A percentile compares a stretch with the other conserved stretches of the same genome.
phyloP scores from a whole-genome alignment of 2,329 filamentous ascomycete genomes.

The Penicillium sp. region DNA sequence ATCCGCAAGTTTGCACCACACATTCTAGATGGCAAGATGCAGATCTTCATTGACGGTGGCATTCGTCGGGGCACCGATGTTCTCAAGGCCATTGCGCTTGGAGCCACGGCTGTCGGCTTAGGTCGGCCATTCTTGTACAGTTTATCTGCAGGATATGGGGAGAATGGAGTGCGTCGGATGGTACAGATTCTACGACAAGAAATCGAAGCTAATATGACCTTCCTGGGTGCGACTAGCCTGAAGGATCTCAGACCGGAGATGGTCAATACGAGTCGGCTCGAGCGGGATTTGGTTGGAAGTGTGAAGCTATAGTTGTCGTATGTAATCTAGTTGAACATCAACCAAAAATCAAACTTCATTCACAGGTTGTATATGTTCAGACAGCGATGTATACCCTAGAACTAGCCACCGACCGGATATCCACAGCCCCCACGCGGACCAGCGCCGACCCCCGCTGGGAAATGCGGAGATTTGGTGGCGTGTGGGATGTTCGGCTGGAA shows the following conservation, averaged over 20 bases:
- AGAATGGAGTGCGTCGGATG: slow-evolving; percentile 57
- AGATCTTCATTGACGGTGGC: slow-evolving; percentile 69
- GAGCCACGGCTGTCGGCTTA: slow-evolving; percentile 66
- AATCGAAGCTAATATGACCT: slow-evolving; percentile 41
- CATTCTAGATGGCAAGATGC: slow-evolving; percentile 60
- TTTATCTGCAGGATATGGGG: slow-evolving; percentile 61
- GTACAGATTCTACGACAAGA: slow-evolving; percentile 38
- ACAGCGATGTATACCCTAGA: too few relatives aligned
- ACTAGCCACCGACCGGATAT: neutral
- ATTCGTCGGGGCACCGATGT: slow-evolving; percentile 69
- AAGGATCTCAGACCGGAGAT: slow-evolving; percentile 33
- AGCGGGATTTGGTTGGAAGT: slow-evolving; percentile 35
- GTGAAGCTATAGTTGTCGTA: slow-evolving; percentile 30
- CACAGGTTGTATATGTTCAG: too few relatives aligned
- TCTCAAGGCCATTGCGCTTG: slow-evolving; percentile 68
- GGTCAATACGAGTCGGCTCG: slow-evolving; percentile 37
- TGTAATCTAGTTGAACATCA: neutral
- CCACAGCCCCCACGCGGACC: slow-evolving; percentile 2
- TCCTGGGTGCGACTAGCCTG: slow-evolving; percentile 34
- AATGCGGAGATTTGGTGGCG: neutral
- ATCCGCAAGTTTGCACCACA: slow-evolving; percentile 65
- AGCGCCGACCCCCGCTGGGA: slow-evolving; percentile 2
- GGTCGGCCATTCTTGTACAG: slow-evolving; percentile 66
- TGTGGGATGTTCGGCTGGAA: neutral
- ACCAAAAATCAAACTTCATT: neutral